Evolutionary conservation across 2,329 filamentous ascomycete genomes (phyloP), one percentile per base, ranked within the genome.

Genomic region (Penicillium italicum): DNA sequence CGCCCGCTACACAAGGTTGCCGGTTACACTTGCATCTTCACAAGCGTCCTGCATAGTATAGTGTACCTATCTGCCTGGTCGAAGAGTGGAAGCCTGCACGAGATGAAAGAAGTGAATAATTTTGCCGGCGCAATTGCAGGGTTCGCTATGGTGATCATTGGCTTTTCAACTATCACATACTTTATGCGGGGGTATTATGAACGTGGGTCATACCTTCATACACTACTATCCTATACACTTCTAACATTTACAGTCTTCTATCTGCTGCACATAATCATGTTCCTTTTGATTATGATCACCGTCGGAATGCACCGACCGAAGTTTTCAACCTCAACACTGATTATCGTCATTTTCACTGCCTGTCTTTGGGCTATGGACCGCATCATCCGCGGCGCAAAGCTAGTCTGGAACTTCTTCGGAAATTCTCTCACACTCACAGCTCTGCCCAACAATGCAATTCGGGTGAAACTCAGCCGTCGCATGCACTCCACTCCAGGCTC

Each of bases 1-100:
- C 59, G 59, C n/a, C 57, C 58, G 4, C 43, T 62, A 22, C 59
- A 62, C 46, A 62, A 60, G 30, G 58, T 56, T 11, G 55, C 59
- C 20, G 59, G 59, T 20, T 62, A 60, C 14, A 62, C 59, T 5
- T 62, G 59, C 24, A 62, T 62, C 7, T 45, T 56, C 37, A 47
- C 51, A 22, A 53, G 48, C 14, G 11, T 46, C 5, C 6, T 55
- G 9, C 55, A 53, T 48, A 48, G 40, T 14, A 36, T 28, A 26
- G 49, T 50, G 16, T 50, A 50, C 30, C 11, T 50, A 31, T 12
- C 31, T 50, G 55, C 44, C 34, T 59, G 56, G 42, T 33, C 37
- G 11, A 5, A 50, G 24, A 46, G 12, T 5, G 31, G 50, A 1
- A 30, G 42, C 9, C 40, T 59, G n/a, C 8, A 8, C 31, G 12